Conservation (phyloP, 345 rosid genomes). For the Angophora floribunda region DNA sequence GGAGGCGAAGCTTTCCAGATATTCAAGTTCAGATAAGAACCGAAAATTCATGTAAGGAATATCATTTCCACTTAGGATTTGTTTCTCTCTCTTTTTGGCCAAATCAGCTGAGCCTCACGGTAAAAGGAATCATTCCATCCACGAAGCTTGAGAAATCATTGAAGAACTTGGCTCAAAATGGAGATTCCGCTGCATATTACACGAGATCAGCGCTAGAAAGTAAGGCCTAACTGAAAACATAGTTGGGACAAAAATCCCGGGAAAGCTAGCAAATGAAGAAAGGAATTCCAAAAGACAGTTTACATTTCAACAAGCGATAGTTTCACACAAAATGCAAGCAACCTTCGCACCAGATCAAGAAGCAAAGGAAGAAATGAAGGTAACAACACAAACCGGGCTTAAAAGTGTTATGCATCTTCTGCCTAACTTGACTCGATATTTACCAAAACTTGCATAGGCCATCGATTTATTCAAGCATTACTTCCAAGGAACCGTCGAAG, state of each 20-base stretch:
- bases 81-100: not conserved
- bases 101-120: not conserved
- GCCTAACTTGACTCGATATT: not conserved
- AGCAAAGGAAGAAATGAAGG: not conserved
- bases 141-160: not conserved
- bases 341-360: not conserved
- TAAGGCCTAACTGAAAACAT: not conserved
- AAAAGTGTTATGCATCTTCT: not conserved
- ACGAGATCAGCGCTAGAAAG: not conserved
- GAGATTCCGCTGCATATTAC: not conserved
- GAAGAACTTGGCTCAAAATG: not conserved
- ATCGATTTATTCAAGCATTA: not conserved
- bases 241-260: not conserved
- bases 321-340: not conserved
- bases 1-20: not conserved
- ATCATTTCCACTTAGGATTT: not conserved
- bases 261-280: not conserved
- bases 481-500: not conserved
- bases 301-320: not conserved
- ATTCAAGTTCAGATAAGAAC: not conserved
- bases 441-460: not conserved
- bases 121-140: not conserved
- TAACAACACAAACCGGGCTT: not conserved
- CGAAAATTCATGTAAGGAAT: not conserved
- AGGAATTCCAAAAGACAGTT: not conserved